These are phyloP conservation scores for Protoeuglena noctilucae DNA, from an alignment of 139 green algal genomes.

Conservation along the genomic window DNA sequence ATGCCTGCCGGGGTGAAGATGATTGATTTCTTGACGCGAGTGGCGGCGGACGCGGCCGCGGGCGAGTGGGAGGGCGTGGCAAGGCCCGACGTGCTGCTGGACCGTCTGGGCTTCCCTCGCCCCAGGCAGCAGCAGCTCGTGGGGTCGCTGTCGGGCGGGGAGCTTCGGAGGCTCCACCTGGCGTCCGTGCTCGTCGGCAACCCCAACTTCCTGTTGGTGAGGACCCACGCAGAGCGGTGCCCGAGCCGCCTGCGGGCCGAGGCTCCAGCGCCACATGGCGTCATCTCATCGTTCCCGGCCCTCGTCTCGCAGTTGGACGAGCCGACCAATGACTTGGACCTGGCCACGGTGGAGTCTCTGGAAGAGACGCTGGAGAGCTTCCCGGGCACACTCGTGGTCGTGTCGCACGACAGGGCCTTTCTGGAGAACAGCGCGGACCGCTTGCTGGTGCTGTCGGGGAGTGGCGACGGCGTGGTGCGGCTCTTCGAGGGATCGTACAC, in stretches of 20 bases:
- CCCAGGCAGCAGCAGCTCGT: slow-evolving; percentile 27
- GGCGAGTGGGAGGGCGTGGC: slow-evolving; percentile 8
- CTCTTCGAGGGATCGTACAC: slow-evolving; percentile 44
- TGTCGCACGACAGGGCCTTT: slow-evolving; percentile 57
- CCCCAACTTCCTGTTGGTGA: slow-evolving; percentile 38
- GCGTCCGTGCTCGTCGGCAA: slow-evolving; percentile 40
- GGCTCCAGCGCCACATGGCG: background rate
- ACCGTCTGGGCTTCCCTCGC: slow-evolving; percentile 37
- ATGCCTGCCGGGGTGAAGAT: slow-evolving; percentile 34
- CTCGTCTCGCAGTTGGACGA: too few relatives aligned
- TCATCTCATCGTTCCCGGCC: background rate
- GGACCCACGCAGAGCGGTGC: background rate
- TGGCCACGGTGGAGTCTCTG: slow-evolving; percentile 40
- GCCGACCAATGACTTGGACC: slow-evolving; percentile 63
- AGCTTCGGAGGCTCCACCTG: slow-evolving; percentile 56
- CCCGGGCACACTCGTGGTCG: slow-evolving; percentile 44
- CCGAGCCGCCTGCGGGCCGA: background rate
- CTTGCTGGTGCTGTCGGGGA: slow-evolving; percentile 54
- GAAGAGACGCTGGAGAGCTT: slow-evolving; percentile 23
- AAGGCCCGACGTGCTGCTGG: slow-evolving; percentile 18
- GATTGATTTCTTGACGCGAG: slow-evolving; percentile 39
- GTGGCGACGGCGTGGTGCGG: slow-evolving; percentile 27
- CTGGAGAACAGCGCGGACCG: slow-evolving; percentile 42
- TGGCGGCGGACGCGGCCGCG: background rate
- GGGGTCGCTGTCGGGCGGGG: slow-evolving; percentile 29